Percentiles rank a stretch among this genome's conserved stretches.
phyloP scores from a whole-genome alignment of 2,329 filamentous ascomycete genomes.

The Geosmithia putterillii region DNA sequence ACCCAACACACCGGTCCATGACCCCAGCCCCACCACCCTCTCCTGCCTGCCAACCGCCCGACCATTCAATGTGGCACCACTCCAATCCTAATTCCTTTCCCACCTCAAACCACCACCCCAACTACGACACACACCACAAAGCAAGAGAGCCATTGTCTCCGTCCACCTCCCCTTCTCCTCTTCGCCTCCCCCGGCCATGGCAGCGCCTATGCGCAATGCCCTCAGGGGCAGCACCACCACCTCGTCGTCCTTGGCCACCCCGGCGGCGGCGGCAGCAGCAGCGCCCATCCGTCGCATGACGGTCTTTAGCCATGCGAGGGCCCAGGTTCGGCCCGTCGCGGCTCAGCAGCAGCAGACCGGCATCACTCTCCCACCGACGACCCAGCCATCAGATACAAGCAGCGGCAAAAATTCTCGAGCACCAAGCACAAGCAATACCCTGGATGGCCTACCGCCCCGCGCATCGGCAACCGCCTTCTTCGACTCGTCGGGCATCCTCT shows the following conservation, averaged over 20 bases:
- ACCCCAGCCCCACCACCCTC: neutral
- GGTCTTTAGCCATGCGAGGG: constrained; percentile 16
- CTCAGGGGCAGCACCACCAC: constrained; percentile 7
- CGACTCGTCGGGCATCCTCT: constrained; percentile 15
- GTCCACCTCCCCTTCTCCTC: no score
- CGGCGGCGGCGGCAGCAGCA: no score
- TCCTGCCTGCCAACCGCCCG: neutral
- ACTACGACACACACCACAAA: no score
- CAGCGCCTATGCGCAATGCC: constrained; percentile 16
- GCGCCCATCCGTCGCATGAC: constrained; percentile 11
- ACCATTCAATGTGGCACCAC: neutral
- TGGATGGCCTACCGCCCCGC: constrained; percentile 1
- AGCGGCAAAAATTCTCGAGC: neutral
- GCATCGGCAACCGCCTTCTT: constrained; percentile 15
- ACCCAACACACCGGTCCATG: no score
- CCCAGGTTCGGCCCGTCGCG: constrained; percentile 13
- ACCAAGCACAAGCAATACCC: constrained; percentile 2
- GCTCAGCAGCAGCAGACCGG: constrained; percentile 3
- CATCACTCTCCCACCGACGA: constrained; percentile 1
- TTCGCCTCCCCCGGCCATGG: constrained; percentile 12
- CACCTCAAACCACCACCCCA: neutral
- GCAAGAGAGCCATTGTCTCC: no score
- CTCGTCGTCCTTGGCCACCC: neutral
- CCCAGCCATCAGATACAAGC: no score
- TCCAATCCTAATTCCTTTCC: neutral